Evolutionary conservation across 129 eudicot species (phyloP).

Genomic region (Erigeron canadensis): DNA sequence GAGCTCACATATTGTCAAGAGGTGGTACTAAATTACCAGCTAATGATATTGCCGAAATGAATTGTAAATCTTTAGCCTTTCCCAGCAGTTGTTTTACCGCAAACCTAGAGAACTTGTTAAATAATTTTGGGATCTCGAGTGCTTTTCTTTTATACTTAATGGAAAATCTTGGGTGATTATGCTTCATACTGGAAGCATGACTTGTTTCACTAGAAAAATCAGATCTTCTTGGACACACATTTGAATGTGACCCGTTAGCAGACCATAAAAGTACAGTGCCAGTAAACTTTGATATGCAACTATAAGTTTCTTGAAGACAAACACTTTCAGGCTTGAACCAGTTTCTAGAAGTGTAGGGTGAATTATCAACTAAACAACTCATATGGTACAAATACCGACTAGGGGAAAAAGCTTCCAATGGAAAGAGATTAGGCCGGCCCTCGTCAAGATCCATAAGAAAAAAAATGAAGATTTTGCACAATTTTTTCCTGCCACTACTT

Average conservation of each 20-base stretch:
- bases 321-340: slow-evolving; percentile 50
- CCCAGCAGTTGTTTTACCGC: slow-evolving; percentile 41
- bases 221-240: slow-evolving; percentile 21
- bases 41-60: slow-evolving; percentile 57
- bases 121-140: slow-evolving; percentile 42
- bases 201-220: slow-evolving; percentile 34
- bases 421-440: slow-evolving; percentile 41
- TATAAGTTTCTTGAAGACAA: slow-evolving; percentile 64
- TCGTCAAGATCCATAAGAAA: slow-evolving; percentile 50
- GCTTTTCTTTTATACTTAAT: slow-evolving; percentile 39
- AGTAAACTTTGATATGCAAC: slow-evolving; percentile 58
- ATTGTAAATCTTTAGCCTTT: slow-evolving; percentile 52
- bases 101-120: slow-evolving; percentile 55
- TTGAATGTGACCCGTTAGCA: slow-evolving; percentile 47
- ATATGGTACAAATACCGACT: slow-evolving; percentile 46
- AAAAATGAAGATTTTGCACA: slow-evolving; percentile 28
- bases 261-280: slow-evolving; percentile 55
- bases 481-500: slow-evolving; percentile 8
- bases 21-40: slow-evolving; percentile 75
- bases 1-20: slow-evolving; percentile 58
- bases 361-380: slow-evolving; percentile 56
- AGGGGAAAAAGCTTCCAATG: slow-evolving; percentile 55
- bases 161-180: slow-evolving; percentile 39
- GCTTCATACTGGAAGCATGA: slow-evolving; percentile 24
- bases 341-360: slow-evolving; percentile 43